Base-by-base conservation (phyloP, 306 rosid genomes). In the Echinosophora koreensis region DNA sequence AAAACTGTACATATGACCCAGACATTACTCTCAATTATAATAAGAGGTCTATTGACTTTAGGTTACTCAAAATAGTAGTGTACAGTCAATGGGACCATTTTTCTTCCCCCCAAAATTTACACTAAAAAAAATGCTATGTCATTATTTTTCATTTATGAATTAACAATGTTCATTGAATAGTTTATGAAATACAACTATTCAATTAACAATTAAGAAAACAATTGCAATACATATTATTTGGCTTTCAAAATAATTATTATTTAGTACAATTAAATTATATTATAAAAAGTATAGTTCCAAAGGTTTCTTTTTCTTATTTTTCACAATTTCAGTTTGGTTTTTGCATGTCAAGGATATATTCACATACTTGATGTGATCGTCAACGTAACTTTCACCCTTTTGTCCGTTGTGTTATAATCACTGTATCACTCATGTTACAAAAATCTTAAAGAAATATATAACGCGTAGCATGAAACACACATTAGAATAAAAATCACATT, bases 371-470 rank as follows among this genome's bases (percentile, higher is more conserved):
- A 80, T 66, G 15, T 65, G 0, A 65, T 74, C 74, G 56, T 73
- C 47, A 34, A 65, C 39, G 63, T 49, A 22, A 10, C 56, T 73
- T 27, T 66, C 70, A 35, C 47, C 41, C 54, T 72, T 80, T 65
- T 72, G 60, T 65, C 68, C 83, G 6, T 54, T 52, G 46, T 15
- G 69, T 72, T 55, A 42, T 55, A 80, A 56, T 80, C 69, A 65
- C 58, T n/a, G 28, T 17, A 46, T 73, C 71, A 74, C 66, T 68
- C 52, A 60, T 35, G 34, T 67, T 27, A 65, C 11, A 70, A 68
- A 69, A 50, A 49, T 16, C 47, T 66, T 6, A 6, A 30, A 55
- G 28, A 81, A 35, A 60, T 27, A 80, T 41, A 32, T 9, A 16
- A 73, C 66, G 72, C 69, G 14, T 17, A 6, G 69, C 78, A 73